Base-by-base conservation (phyloP, 768 basidiomycete species). In the Leccinum ochraceum region DNA sequence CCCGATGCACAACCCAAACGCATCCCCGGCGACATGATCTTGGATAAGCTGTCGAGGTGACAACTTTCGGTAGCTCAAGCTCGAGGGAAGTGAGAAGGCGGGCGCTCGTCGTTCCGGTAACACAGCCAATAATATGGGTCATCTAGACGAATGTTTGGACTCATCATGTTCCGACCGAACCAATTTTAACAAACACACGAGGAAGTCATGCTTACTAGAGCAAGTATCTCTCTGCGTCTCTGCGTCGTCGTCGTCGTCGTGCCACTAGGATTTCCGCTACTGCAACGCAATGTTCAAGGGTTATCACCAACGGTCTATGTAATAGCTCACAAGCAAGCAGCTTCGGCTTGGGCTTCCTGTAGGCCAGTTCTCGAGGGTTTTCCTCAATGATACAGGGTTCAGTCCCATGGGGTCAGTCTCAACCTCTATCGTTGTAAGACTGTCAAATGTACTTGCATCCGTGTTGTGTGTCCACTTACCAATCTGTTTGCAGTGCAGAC, bases 41-140 rank as follows among this genome's bases (percentile, higher is more conserved):
- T 96, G 58, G 87, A 90, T 60, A 95, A 79, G 69, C 87, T 89
- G 69, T 95, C 94, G 68, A 95, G 92, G 54, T 92, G 84, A 46
- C 50, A 51, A 17, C 50, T 3, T 51, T 26, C 14, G 50, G 26
- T 30, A 51, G 4, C 7, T 28, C 50, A 30, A 51, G 50, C 22
- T 51, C 26, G 26, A 51, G 46, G 26, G 26, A 51, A 51, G 24
- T 51, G 30, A 51, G 50, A 51, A 24, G 26, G 26, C 26, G 0
- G 83, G 32, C 86, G 79, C 26, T 84, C 76, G 10, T 75, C 69
- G 6, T 77, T 69, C 32, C 87, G 86, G 64, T 85, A 91, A 75
- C 89, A 89, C 57, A 90, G 74, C 67, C 83, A 85, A 67, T 78
- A 83, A 68, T 87, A 86, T 0, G 89, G 88, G 71, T 90, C 89